phyloP scores from a whole-genome alignment of 208 protist species.

The Trichomonas tenax region DNA sequence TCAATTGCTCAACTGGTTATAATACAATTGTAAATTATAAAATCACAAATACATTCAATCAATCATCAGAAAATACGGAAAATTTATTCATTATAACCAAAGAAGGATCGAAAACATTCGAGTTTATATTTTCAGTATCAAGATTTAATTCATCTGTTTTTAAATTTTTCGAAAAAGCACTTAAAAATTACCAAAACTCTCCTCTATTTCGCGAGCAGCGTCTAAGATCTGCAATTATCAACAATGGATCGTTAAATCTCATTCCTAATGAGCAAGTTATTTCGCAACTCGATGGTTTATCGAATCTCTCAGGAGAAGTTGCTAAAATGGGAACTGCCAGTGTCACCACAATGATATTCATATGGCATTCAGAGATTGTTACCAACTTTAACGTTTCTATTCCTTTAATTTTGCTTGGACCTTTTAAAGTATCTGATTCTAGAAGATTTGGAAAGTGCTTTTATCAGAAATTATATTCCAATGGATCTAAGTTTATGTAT shows the following conservation, averaged over 20 bases:
- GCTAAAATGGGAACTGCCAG: background rate
- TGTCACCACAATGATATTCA: background rate
- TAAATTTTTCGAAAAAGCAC: background rate
- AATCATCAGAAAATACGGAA: background rate
- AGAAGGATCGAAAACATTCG: background rate
- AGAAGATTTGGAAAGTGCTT: background rate
- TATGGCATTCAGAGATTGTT: constrained; percentile 17
- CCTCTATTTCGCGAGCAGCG: background rate
- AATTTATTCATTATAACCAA: background rate
- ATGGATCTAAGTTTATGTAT: background rate
- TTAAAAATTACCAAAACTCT: background rate
- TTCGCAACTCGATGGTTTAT: background rate
- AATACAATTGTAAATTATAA: background rate
- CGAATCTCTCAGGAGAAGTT: background rate
- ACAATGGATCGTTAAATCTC: background rate
- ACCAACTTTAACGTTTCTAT: constrained; percentile 7
- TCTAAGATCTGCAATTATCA: background rate
- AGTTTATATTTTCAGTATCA: background rate
- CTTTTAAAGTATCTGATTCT: background rate
- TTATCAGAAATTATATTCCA: background rate
- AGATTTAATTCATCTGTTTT: background rate
- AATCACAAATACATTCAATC: background rate
- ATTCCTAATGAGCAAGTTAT: background rate
- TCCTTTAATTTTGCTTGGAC: background rate
- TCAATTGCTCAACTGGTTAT: background rate